phyloP scores from a whole-genome alignment of 805 yeast genomes.

The Yarrowia keelungensis region DNA sequence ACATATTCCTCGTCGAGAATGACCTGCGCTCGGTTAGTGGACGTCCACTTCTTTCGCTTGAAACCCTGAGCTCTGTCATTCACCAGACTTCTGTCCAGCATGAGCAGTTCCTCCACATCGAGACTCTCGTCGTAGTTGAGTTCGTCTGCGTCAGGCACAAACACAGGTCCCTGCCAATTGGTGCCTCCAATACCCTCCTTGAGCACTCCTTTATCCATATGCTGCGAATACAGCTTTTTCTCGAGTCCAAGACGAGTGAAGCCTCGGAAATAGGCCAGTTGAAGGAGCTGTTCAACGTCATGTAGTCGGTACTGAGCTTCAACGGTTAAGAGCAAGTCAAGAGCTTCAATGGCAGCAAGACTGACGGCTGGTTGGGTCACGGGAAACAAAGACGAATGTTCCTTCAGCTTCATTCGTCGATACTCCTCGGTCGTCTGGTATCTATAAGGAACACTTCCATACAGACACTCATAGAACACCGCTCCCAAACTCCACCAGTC shows the following conservation, averaged over 20 bases:
- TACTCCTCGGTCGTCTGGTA: conserved; percentile 38
- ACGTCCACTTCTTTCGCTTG: conserved; percentile 19
- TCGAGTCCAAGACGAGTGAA: conserved; percentile 27
- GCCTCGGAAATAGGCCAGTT: conserved; percentile 23
- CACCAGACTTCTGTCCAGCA: conserved; percentile 31
- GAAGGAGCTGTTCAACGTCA: conserved; percentile 28
- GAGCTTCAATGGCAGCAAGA: conserved; percentile 41
- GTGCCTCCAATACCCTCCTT: conserved; percentile 22
- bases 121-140: conserved; percentile 33
- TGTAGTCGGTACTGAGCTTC: conserved; percentile 5
- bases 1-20: conserved; percentile 25
- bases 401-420: conserved; percentile 40
- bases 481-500: conserved; percentile 52
- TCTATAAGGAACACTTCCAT: conserved; percentile 46
- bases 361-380: conserved; percentile 41
- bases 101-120: conserved; percentile 28
- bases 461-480: conserved; percentile 48
- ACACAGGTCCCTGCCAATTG: conserved; percentile 30
- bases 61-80: conserved; percentile 9
- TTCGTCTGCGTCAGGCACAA: conserved; percentile 30
- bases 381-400: conserved; percentile 33
- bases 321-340: conserved; percentile 38
- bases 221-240: conserved; percentile 22
- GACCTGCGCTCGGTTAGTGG: conserved; percentile 12
- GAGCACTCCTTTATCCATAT: conserved; percentile 20